Evolutionary conservation across 768 basidiomycete genomes (phyloP).

Genomic region (Trametes punicea): DNA sequence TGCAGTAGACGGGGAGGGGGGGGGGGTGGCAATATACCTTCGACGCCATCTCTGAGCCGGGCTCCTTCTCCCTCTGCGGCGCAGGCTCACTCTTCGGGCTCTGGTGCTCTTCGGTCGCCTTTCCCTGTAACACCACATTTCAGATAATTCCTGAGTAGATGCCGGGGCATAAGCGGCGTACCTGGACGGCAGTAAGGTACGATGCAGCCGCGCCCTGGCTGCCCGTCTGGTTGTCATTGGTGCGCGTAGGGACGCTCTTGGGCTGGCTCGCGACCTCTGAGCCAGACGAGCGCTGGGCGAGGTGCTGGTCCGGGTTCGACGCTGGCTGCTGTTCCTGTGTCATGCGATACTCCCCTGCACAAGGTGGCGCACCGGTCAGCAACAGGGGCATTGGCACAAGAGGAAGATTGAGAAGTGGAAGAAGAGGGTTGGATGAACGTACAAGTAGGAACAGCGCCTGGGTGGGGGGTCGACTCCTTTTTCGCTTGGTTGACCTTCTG

Average conservation of each 20-base stretch:
- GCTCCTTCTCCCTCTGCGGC: conserved; percentile 4
- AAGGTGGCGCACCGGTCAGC: background rate
- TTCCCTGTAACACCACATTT: background rate
- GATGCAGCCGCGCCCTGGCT: background rate
- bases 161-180: background rate
- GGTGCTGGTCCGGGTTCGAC: conserved; percentile 1
- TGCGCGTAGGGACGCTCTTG: conserved; percentile 1
- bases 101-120: background rate
- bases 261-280: background rate
- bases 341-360: conserved; percentile 14
- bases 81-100: background rate
- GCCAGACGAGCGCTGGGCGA: background rate
- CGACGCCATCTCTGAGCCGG: background rate
- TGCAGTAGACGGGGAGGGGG: no score
- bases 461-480: conserved; percentile 2
- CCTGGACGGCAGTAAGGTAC: background rate
- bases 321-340: conserved; percentile 4
- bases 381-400: background rate
- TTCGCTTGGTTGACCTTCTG: conserved; percentile 2
- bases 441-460: conserved; percentile 16
- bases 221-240: background rate
- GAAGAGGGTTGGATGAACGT: background rate
- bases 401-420: background rate
- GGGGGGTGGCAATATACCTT: background rate
- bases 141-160: background rate